Conservation (phyloP, 2,329 filamentous ascomycete species). For the Monosporascus sp. region DNA sequence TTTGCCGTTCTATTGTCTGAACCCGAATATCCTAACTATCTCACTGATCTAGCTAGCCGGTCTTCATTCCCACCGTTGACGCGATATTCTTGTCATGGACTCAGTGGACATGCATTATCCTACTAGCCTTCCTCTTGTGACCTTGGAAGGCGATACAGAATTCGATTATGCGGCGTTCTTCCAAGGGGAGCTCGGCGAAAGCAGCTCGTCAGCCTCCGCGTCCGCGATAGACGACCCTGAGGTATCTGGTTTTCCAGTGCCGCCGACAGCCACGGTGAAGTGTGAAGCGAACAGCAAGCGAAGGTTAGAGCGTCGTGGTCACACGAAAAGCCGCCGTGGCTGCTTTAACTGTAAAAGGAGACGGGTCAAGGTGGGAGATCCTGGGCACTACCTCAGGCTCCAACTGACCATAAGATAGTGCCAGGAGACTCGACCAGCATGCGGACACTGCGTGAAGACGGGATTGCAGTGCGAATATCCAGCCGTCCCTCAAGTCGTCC, state of each 20-base stretch:
- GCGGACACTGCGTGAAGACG: constrained; percentile 59
- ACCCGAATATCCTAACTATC: no score
- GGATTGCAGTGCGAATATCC: constrained; percentile 62
- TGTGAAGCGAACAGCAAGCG: constrained; percentile 25
- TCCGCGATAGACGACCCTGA: constrained; percentile 8
- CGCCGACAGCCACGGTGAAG: constrained; percentile 6
- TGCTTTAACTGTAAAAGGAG: constrained; percentile 65
- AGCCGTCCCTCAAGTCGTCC: constrained; percentile 41
- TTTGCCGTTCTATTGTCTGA: no score
- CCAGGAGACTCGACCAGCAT: constrained; percentile 60
- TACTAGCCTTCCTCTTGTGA: constrained; percentile 14
- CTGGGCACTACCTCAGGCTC: no score
- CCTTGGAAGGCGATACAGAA: constrained; percentile 10
- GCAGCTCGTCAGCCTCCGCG: constrained; percentile 12
- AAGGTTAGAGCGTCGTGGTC: constrained; percentile 52
- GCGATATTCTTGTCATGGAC: no score
- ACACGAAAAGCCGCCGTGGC: constrained; percentile 61
- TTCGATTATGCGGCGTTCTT: constrained; percentile 16
- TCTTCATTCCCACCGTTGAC: no score
- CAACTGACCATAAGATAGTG: constrained; percentile 37
- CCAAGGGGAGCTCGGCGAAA: constrained; percentile 10
- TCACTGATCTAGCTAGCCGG: no score
- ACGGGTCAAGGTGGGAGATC: constrained; percentile 52
- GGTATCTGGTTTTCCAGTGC: constrained; percentile 4
- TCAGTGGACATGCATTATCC: not conserved